A percentile compares a stretch with the other conserved stretches of the same genome.
Evolutionary conservation across 345 rosid genomes (phyloP).

Genomic region (Bruguiera parviflora): DNA sequence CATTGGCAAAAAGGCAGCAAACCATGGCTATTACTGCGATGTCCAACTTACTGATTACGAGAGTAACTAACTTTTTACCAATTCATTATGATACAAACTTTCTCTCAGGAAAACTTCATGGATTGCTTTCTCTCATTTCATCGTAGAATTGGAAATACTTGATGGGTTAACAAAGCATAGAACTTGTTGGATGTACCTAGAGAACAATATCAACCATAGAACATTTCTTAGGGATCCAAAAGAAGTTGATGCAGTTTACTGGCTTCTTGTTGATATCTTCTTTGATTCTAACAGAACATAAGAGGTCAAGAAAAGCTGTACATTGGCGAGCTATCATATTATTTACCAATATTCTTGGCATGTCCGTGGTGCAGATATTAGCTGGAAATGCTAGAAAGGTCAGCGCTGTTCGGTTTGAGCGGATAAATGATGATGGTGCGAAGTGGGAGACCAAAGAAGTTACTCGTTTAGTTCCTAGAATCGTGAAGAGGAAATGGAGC

Average conservation of each 20-base stretch:
- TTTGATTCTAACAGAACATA: conserved; percentile 1
- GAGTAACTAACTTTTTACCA: background rate
- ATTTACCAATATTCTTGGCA: conserved; percentile 4
- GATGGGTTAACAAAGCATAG: background rate
- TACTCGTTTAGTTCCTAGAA: conserved; percentile 63
- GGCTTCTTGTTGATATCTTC: background rate
- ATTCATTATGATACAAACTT: background rate
- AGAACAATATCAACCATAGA: background rate
- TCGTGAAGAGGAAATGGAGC: conserved; percentile 76
- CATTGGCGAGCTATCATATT: conserved; percentile 9
- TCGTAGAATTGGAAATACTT: background rate
- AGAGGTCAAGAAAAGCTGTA: background rate
- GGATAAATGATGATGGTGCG: conserved; percentile 51
- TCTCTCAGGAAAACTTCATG: background rate
- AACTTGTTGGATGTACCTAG: background rate
- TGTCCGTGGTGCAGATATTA: conserved; percentile 54
- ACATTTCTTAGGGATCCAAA: background rate
- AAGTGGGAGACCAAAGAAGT: conserved; percentile 58
- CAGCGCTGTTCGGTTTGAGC: conserved; percentile 81
- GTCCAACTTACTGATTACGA: background rate
- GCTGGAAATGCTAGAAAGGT: conserved; percentile 98
- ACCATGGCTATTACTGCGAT: background rate
- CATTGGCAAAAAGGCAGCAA: background rate
- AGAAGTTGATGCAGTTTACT: background rate
- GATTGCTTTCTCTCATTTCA: conserved; percentile 2